Evolutionary conservation across 768 basidiomycete genomes (phyloP).

Genomic region (Clitopilus hobsonii): DNA sequence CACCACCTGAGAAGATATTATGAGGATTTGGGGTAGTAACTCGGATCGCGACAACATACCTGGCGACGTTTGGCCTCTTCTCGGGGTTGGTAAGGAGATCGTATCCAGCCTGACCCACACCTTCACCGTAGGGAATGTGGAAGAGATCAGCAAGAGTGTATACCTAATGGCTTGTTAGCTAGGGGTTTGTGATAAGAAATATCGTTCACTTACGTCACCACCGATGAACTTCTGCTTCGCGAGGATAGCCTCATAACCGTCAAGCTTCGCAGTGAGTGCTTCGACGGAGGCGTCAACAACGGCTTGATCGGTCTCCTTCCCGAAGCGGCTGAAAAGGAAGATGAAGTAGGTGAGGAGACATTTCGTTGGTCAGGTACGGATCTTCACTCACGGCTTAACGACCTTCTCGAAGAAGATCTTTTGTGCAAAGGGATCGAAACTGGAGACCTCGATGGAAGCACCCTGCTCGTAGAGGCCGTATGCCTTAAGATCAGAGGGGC

Average conservation of each 20-base stretch:
- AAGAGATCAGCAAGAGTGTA: background rate
- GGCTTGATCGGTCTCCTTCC: background rate
- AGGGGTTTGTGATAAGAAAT: background rate
- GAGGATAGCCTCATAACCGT: background rate
- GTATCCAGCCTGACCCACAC: background rate
- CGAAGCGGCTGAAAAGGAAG: background rate
- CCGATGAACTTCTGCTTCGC: background rate
- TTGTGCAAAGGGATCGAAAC: conserved; percentile 40
- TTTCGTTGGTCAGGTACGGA: too few species aligned
- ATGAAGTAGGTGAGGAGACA: background rate
- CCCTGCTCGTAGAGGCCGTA: conserved; percentile 33
- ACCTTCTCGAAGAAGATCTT: too few species aligned
- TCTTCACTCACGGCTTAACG: too few species aligned
- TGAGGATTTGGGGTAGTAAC: background rate
- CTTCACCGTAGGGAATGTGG: background rate
- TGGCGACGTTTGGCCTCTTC: background rate
- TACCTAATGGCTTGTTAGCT: background rate
- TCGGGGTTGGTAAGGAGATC: background rate
- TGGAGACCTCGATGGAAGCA: conserved; percentile 37
- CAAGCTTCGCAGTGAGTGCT: background rate
- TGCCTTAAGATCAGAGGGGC: conserved; percentile 22
- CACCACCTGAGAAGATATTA: background rate
- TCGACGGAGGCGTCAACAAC: background rate
- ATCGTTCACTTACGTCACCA: background rate
- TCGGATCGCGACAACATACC: background rate